phyloP scores from a whole-genome alignment of 306 rosid genomes.

The Crotalaria pallida region DNA sequence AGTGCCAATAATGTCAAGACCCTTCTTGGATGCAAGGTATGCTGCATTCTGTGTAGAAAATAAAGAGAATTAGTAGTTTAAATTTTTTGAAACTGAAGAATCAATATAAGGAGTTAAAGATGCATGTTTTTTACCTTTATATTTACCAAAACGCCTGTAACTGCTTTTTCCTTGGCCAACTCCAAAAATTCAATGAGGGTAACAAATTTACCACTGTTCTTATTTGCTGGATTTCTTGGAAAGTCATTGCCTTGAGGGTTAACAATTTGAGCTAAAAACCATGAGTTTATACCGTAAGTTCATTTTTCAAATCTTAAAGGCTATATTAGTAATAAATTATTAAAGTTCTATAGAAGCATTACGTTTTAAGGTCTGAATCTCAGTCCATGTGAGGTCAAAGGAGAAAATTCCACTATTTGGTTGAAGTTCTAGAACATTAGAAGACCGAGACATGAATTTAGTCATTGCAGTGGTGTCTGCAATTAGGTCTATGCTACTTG shows the following conservation, averaged over 20 bases:
- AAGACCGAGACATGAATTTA: conserved; percentile 44
- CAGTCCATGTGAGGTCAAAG: conserved; percentile 75
- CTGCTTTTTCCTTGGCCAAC: conserved; percentile 71
- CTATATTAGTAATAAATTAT: not conserved
- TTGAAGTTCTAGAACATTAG: conserved; percentile 61
- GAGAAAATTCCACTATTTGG: conserved; percentile 63
- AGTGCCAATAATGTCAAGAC: conserved; percentile 59
- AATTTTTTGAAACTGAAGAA: not conserved
- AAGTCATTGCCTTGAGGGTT: conserved; percentile 30
- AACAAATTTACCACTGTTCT: conserved; percentile 55
- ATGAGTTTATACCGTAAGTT: not conserved
- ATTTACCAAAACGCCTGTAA: conserved; percentile 56
- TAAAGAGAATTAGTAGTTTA: not conserved
- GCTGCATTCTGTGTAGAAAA: conserved; percentile 61
- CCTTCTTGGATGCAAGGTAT: conserved; percentile 68
- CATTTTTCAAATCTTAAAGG: conserved; percentile 12
- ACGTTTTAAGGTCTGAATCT: conserved; percentile 74
- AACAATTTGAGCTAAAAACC: conserved; percentile 57
- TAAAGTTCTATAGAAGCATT: conserved; percentile 18
- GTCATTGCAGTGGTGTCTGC: conserved; percentile 41
- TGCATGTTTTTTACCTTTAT: conserved; percentile 34
- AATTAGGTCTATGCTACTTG: conserved; percentile 40
- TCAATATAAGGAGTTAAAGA: not conserved
- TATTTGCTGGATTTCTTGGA: conserved; percentile 65
- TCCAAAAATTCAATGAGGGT: conserved; percentile 71